Evolutionary conservation across 805 yeast species (phyloP).

Genomic region (Schwanniomyces yamadae): DNA sequence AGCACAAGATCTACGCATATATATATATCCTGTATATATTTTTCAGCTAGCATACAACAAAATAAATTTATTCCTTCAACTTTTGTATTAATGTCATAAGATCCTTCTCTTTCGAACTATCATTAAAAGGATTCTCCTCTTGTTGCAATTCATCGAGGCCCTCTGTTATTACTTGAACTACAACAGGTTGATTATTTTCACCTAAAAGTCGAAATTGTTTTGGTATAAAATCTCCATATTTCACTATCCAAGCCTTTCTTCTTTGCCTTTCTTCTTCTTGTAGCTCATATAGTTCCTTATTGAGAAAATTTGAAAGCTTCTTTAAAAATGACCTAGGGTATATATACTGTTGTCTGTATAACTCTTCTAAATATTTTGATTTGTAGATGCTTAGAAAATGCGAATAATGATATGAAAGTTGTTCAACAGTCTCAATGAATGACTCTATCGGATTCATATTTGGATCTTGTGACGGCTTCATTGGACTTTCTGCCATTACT

Average conservation of each 20-base stretch:
- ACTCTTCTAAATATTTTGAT: constrained; percentile 35
- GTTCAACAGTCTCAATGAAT: constrained; percentile 27
- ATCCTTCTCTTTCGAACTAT: constrained; percentile 19
- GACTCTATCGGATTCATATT: constrained; percentile 14
- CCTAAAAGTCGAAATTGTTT: constrained; percentile 40
- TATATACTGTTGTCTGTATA: constrained; percentile 38
- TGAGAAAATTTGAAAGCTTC: constrained; percentile 31
- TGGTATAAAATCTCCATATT: constrained; percentile 42
- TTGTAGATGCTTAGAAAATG: constrained; percentile 34
- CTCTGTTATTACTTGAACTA: constrained; percentile 42
- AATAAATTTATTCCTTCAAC: too few species aligned
- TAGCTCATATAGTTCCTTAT: constrained; percentile 28
- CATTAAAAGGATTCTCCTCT: constrained; percentile 15
- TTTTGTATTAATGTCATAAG: constrained; percentile 21
- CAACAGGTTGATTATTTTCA: constrained; percentile 32
- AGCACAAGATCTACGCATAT: too few species aligned
- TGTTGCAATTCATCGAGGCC: constrained; percentile 31
- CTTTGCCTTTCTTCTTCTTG: constrained; percentile 35
- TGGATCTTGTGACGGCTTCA: constrained; percentile 1
- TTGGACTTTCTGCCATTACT: constrained; percentile 8
- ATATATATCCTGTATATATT: constrained; percentile 4
- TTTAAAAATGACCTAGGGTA: constrained; percentile 37
- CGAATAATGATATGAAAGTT: constrained; percentile 34
- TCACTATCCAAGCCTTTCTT: constrained; percentile 34
- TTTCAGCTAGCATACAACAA: too few species aligned